Conservation (phyloP, 2,329 filamentous ascomycete species). For the Pseudogymnoascus sp. region DNA sequence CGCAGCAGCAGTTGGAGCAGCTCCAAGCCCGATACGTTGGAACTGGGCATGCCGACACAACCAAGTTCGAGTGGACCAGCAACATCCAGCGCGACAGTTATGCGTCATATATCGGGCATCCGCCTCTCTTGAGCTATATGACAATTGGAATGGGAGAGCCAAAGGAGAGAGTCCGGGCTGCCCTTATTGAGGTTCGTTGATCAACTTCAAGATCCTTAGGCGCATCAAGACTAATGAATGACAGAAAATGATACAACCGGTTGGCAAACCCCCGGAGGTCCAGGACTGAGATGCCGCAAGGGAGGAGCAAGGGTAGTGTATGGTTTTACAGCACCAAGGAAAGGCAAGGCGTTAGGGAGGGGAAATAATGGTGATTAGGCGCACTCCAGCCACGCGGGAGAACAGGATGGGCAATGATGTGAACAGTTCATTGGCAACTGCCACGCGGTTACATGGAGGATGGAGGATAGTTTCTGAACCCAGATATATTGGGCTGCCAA, state of each 20-base stretch:
- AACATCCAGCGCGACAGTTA: slow-evolving; percentile 95
- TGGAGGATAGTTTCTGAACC: neutral
- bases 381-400: neutral
- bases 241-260: slow-evolving; percentile 62
- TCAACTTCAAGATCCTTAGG: neutral
- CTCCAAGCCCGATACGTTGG: slow-evolving; percentile 94
- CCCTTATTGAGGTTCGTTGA: slow-evolving; percentile 62
- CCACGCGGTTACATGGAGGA: neutral
- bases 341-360: neutral
- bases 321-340: neutral
- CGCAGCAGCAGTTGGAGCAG: slow-evolving; percentile 93
- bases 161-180: slow-evolving; percentile 67
- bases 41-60: slow-evolving; percentile 93
- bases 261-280: slow-evolving; percentile 57
- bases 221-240: slow-evolving; percentile 6
- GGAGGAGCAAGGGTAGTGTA: neutral
- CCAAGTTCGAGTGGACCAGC: slow-evolving; percentile 92
- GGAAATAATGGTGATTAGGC: neutral
- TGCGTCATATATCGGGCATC: slow-evolving; percentile 81
- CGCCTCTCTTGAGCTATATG: slow-evolving; percentile 81
- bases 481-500: neutral
- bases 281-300: slow-evolving; percentile 27
- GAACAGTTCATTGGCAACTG: neutral
- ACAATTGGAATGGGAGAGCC: slow-evolving; percentile 81
- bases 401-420: neutral